phyloP scores from a whole-genome alignment of 495 filamentous ascomycete species.

The Trichoderma reesei region DNA sequence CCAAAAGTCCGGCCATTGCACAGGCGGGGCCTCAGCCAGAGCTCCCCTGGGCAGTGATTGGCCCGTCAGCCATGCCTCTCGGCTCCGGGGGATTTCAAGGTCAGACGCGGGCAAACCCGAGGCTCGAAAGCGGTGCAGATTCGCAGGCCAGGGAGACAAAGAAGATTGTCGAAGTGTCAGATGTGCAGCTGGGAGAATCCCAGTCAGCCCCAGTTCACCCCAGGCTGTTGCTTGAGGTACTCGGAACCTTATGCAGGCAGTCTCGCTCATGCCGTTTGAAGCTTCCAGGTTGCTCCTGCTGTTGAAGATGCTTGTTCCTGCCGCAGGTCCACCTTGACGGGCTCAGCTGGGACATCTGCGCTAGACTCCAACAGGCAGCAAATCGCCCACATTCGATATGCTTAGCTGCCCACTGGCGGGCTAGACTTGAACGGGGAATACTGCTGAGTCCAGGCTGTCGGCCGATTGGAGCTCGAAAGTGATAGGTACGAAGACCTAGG shows the following conservation, averaged over 20 bases:
- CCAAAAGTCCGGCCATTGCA: not conserved
- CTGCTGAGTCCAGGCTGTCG: not conserved
- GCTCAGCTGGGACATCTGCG: not conserved
- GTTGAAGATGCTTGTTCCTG: not conserved
- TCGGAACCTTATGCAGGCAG: too few relatives aligned
- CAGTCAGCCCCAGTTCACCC: too few relatives aligned
- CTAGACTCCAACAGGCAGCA: not conserved
- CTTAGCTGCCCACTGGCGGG: not conserved
- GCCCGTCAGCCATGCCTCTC: not conserved
- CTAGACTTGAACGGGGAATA: not conserved
- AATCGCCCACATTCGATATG: not conserved
- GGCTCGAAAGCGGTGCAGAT: not conserved
- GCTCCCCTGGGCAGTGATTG: not conserved
- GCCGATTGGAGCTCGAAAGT: too few relatives aligned
- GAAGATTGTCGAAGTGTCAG: too few relatives aligned
- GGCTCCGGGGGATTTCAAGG: not conserved
- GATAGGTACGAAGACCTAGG: too few relatives aligned
- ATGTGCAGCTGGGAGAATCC: too few relatives aligned
- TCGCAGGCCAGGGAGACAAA: not conserved
- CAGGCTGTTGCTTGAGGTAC: too few relatives aligned
- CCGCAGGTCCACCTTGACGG: not conserved
- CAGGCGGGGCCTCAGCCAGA: not conserved
- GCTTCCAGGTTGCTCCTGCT: not conserved
- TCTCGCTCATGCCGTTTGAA: not conserved
- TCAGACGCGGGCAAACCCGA: not conserved